phyloP scores from a whole-genome alignment of 2,329 filamentous ascomycete genomes.

The Penicillium aurantiogriseum region DNA sequence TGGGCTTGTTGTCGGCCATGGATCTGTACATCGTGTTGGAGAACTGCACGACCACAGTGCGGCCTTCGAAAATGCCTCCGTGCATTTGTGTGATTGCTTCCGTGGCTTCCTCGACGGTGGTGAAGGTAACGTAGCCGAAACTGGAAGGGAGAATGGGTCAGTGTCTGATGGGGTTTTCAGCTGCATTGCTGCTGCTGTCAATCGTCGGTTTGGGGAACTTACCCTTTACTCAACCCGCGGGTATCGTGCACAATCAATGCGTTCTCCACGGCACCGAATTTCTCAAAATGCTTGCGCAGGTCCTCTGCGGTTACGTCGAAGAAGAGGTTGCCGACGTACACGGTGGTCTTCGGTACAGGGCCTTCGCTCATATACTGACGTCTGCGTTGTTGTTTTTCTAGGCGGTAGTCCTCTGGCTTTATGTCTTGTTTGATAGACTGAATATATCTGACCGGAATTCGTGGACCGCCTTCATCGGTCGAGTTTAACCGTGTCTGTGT shows the following conservation, averaged over 20 bases:
- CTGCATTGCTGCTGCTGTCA: background rate
- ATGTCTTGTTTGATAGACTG: background rate
- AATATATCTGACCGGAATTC: background rate
- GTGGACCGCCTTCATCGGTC: background rate
- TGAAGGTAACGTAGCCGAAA: conserved; percentile 66
- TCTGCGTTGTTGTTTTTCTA: background rate
- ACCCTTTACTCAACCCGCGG: conserved; percentile 69
- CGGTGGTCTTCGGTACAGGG: conserved; percentile 42
- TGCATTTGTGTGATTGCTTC: conserved; percentile 59
- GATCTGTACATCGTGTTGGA: conserved; percentile 36
- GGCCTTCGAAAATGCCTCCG: conserved; percentile 61
- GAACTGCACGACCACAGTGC: conserved; percentile 62
- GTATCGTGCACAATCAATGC: conserved; percentile 59
- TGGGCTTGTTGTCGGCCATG: conserved; percentile 41
- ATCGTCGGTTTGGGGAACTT: conserved; percentile 23
- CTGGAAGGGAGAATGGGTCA: conserved; percentile 38
- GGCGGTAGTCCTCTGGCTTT: background rate
- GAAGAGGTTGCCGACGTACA: conserved; percentile 69
- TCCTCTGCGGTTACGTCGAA: conserved; percentile 65
- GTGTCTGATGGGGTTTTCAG: background rate
- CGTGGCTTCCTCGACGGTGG: conserved; percentile 52
- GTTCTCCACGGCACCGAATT: conserved; percentile 56
- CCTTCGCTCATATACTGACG: conserved; percentile 1
- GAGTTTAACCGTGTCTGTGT: conserved; percentile 20
- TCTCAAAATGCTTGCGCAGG: conserved; percentile 58